Conservation (phyloP, 208 protist genomes). For the Acanthamoeba healyi region DNA sequence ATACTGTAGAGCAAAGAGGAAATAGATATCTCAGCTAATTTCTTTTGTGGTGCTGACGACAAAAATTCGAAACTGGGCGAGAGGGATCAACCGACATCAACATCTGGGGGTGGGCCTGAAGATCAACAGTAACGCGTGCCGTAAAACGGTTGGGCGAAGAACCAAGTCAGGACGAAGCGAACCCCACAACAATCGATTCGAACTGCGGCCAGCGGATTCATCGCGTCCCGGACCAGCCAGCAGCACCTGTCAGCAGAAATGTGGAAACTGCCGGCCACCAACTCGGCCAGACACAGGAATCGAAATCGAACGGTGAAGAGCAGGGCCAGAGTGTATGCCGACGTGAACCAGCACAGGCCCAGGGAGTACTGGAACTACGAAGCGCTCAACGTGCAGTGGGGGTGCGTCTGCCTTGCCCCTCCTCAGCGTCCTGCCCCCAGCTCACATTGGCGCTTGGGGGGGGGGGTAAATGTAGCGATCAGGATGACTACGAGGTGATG, state of each 20-base stretch:
- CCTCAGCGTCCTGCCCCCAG: background rate
- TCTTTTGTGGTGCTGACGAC: too few species aligned
- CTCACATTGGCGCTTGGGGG: background rate
- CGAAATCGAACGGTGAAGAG: constrained; percentile 66
- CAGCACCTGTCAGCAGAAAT: background rate
- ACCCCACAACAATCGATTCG: background rate
- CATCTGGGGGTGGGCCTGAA: background rate
- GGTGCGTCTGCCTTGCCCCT: constrained; percentile 1
- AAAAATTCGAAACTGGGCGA: background rate
- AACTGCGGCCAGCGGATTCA: background rate
- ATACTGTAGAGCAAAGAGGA: too few species aligned
- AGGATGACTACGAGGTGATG: constrained; percentile 97
- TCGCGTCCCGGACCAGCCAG: background rate
- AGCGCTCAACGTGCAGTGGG: constrained; percentile 93
- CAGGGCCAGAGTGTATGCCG: constrained; percentile 80
- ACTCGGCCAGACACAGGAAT: constrained; percentile 65
- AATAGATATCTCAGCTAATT: too few species aligned
- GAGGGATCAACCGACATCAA: too few species aligned
- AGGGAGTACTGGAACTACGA: constrained; percentile 97
- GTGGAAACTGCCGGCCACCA: constrained; percentile 65
- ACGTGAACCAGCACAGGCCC: constrained; percentile 92
- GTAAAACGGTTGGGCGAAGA: too few species aligned
- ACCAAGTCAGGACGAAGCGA: background rate
- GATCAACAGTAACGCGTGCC: background rate
- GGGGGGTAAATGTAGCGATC: constrained; percentile 74